A percentile compares a stretch with the other conserved stretches of the same genome.
Evolutionary conservation across 495 filamentous ascomycete genomes (phyloP).

Genomic region (Polyplosphaeria fusca): DNA sequence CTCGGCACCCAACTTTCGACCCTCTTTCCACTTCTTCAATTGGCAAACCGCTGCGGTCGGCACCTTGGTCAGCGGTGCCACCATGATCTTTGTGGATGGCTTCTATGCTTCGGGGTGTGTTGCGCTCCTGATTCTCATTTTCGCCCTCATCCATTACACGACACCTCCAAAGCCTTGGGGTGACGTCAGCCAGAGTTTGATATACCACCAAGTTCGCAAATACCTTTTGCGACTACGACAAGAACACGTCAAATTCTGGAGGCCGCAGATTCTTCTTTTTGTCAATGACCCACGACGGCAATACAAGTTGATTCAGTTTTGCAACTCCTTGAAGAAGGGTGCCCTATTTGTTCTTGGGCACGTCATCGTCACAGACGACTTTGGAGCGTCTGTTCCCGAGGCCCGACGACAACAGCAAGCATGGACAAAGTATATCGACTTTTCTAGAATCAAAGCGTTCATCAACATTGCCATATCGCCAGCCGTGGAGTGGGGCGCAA

Average conservation of each 20-base stretch:
- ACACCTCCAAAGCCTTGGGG: conserved; percentile 86
- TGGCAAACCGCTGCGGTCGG: conserved; percentile 78
- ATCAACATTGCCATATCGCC: conserved; percentile 81
- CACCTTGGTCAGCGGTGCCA: conserved; percentile 66
- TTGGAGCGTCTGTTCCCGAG: conserved; percentile 72
- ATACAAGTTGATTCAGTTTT: conserved; percentile 82
- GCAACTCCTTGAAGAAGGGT: conserved; percentile 87
- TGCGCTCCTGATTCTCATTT: conserved; percentile 67
- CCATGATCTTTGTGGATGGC: conserved; percentile 89
- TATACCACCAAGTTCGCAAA: conserved; percentile 89
- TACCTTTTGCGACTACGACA: conserved; percentile 78
- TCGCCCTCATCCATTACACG: conserved; percentile 79
- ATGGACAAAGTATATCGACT: conserved; percentile 84
- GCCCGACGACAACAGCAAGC: conserved; percentile 74
- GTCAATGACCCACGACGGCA: conserved; percentile 77
- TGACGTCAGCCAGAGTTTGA: conserved; percentile 83
- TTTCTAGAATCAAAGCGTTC: conserved; percentile 84
- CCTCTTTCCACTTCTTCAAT: conserved; percentile 84
- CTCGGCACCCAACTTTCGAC: conserved; percentile 89
- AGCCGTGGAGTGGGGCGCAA: conserved; percentile 76
- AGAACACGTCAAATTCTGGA: conserved; percentile 91
- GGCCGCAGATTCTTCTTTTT: conserved; percentile 79
- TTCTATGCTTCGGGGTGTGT: conserved; percentile 75
- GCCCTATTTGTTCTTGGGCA: conserved; percentile 81
- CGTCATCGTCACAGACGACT: conserved; percentile 81